Base-by-base conservation (phyloP, 1,139 yeast genomes). In the Diutina neorugosa region DNA sequence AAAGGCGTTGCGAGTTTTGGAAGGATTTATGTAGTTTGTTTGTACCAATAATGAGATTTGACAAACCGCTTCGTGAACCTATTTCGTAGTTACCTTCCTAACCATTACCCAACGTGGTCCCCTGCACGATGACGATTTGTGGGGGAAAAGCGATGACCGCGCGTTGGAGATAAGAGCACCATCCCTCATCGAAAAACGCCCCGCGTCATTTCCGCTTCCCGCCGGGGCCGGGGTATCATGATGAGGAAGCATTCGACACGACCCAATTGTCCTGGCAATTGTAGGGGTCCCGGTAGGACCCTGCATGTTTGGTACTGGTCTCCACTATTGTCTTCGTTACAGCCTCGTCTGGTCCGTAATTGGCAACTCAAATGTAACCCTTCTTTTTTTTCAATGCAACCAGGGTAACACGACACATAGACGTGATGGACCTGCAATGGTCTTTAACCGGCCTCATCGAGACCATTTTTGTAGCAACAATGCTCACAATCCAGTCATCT, bases 1-100 rank as follows among this genome's bases (percentile, higher is more conserved):
- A 61, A 82, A 82, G 61, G 97, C 96, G 0, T 76, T 89, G 55
- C 72, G 87, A 54, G 95, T 90, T 0, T 71, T 91, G 53, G 97
- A 91, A 64, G 97, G 97, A 2, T 91, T 73, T 59, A 62, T 71
- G 64, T 58, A 52, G 53, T 44, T 7, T 31, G 14, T 11, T 8
- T 31, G 14, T 11, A 31, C 12, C 12, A 31, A 11, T 11, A 11
- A 11, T 4, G 37, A 31, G 14, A 11, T 11, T 31, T 11, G 37
- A 11, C 4, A 11, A n/a, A n/a, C n/a, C n/a, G n/a, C n/a, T n/a
- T n/a, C n/a, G n/a, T n/a, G n/a, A n/a, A n/a, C n/a, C n/a, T n/a
- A n/a, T n/a, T n/a, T n/a, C 3, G 37, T 31, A 31, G 37, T 31
- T 4, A 23, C 25, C 25, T 4, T 23, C 25, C 25, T 7, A 11